Evolutionary conservation across 1,284 basidiomycete species (phyloP).

Genomic region (Boletus semigastroideus): DNA sequence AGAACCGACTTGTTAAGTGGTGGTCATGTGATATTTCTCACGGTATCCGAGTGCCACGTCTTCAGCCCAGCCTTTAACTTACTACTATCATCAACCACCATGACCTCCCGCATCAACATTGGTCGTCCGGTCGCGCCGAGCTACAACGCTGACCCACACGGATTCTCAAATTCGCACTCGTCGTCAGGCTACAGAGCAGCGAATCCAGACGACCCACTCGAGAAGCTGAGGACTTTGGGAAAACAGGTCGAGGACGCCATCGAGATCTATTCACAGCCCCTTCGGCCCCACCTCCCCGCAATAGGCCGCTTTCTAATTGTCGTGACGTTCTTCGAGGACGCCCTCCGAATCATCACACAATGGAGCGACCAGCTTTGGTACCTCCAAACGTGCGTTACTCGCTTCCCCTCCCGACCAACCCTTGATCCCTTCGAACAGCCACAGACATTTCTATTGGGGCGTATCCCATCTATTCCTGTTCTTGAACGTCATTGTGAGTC

Average conservation of each 20-base stretch:
- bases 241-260: constrained; percentile 89
- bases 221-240: constrained; percentile 78
- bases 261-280: constrained; percentile 90
- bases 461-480: constrained; percentile 91
- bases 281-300: constrained; percentile 93
- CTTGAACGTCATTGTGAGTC: constrained; percentile 87
- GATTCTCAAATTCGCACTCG: constrained; percentile 64
- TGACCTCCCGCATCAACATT: constrained; percentile 83
- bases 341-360: constrained; percentile 90
- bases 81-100: constrained; percentile 36
- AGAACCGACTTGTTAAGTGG: too few relatives aligned
- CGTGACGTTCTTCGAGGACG: constrained; percentile 97
- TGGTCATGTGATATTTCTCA: constrained; percentile 27
- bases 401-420: neutral
- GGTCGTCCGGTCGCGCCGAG: constrained; percentile 65
- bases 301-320: constrained; percentile 97
- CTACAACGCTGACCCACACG: constrained; percentile 68
- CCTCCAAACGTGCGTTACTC: constrained; percentile 67
- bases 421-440: constrained; percentile 46
- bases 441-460: constrained; percentile 94
- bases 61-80: neutral
- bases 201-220: constrained; percentile 79
- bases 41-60: constrained; percentile 7
- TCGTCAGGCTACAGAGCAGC: constrained; percentile 73
- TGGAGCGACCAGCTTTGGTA: constrained; percentile 98